Conservation (phyloP, 108 stramenopile genomes). For the Fistulifera solaris region DNA sequence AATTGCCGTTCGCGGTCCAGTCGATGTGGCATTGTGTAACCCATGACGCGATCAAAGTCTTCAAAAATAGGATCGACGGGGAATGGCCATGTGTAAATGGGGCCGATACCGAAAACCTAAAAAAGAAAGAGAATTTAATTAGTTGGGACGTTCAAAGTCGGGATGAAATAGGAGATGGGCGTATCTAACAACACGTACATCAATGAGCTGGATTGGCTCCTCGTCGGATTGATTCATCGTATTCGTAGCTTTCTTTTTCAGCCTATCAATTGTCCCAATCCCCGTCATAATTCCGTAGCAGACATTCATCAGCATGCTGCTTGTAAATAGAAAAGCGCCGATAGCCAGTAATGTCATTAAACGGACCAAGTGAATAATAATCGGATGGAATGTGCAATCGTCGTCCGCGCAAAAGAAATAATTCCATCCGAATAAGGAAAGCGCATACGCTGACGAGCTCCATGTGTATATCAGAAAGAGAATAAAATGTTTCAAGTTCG, state of each 20-base stretch:
- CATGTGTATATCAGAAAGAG: constrained; percentile 72
- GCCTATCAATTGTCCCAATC: constrained; percentile 80
- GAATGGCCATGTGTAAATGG: constrained; percentile 56
- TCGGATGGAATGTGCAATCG: constrained; percentile 43
- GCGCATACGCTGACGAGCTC: constrained; percentile 52
- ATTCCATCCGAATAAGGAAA: constrained; percentile 54
- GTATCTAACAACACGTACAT: constrained; percentile 12
- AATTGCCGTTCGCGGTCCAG: constrained; percentile 34
- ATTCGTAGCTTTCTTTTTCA: constrained; percentile 75
- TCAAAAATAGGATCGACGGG: constrained; percentile 77
- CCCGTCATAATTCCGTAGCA: constrained; percentile 80
- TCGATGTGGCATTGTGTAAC: constrained; percentile 58
- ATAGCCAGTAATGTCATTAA: constrained; percentile 55
- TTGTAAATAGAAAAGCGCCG: constrained; percentile 63
- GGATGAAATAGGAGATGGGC: neutral
- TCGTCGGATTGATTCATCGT: constrained; percentile 50
- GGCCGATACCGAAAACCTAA: constrained; percentile 58
- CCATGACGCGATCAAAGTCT: constrained; percentile 71
- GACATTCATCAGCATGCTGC: constrained; percentile 55
- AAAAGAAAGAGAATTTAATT: neutral
- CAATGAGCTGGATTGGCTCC: constrained; percentile 56
- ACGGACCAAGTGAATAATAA: constrained; percentile 53
- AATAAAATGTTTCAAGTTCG: constrained; percentile 78
- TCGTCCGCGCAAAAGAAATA: constrained; percentile 69
- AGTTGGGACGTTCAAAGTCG: neutral